phyloP scores from a whole-genome alignment of 2,329 filamentous ascomycete genomes.

The Delphinella strobiligena region DNA sequence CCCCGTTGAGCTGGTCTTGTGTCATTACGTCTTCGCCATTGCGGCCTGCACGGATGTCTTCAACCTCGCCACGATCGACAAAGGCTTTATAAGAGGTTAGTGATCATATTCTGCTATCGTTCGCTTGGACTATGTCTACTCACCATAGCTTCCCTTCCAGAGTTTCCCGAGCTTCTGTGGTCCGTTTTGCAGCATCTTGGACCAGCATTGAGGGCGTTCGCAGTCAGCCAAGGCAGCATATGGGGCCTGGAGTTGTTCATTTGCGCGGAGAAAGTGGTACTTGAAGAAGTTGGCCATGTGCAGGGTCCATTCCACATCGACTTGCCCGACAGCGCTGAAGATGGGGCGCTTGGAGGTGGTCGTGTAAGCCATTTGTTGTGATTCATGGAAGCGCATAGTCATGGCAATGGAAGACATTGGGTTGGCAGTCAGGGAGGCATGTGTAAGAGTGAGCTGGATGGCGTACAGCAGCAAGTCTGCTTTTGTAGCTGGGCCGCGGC shows the following conservation, averaged over 20 bases:
- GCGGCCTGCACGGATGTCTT: conserved; percentile 13
- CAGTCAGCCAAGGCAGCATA: not conserved
- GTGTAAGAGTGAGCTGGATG: conserved; percentile 21
- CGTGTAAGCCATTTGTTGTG: conserved; percentile 34
- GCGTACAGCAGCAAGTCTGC: conserved; percentile 13
- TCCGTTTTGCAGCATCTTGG: conserved; percentile 22
- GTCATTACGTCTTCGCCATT: conserved; percentile 10
- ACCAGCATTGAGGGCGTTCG: conserved; percentile 20
- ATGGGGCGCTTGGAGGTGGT: conserved; percentile 23
- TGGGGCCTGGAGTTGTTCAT: conserved; percentile 13
- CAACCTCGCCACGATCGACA: conserved; percentile 21
- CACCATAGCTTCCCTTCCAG: conserved; percentile 39
- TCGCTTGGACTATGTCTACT: not conserved
- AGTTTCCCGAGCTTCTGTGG: conserved; percentile 25
- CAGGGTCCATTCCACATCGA: conserved; percentile 36
- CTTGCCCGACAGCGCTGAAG: conserved; percentile 23
- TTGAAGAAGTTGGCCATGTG: conserved; percentile 43
- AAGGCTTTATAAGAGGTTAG: no score
- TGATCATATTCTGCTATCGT: no score
- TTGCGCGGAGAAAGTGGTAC: conserved; percentile 33
- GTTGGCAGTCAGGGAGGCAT: conserved; percentile 4
- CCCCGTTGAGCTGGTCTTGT: conserved; percentile 21
- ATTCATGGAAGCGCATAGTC: conserved; percentile 27
- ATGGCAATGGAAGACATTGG: not conserved
- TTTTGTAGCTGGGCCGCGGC: not conserved